Evolutionary conservation across 805 yeast species (phyloP).

Genomic region (Yamadazyma nakazawae): DNA sequence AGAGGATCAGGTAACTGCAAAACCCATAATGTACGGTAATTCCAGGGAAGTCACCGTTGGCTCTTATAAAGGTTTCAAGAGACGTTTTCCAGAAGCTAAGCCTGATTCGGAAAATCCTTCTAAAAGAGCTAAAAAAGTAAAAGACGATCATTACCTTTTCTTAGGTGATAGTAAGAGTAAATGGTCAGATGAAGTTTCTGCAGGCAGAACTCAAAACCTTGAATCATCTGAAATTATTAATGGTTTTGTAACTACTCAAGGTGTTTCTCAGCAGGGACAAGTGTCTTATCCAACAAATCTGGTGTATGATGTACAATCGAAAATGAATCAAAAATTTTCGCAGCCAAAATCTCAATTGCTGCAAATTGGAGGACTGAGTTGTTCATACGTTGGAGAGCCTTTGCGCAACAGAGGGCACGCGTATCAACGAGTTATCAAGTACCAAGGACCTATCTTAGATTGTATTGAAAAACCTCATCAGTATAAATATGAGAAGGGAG

Average conservation of each 20-base stretch:
- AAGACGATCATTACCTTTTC: neutral
- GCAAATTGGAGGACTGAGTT: neutral
- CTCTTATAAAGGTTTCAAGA: neutral
- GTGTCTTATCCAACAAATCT: neutral
- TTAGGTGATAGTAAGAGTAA: neutral
- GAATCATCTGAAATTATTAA: neutral
- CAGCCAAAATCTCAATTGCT: neutral
- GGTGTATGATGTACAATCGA: neutral
- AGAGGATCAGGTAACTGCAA: neutral
- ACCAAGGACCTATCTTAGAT: neutral
- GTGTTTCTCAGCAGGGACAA: neutral
- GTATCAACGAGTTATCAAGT: neutral
- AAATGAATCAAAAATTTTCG: neutral
- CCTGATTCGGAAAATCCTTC: neutral
- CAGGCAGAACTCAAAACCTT: neutral
- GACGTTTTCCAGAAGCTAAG: neutral
- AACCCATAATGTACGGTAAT: neutral
- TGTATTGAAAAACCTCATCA: neutral
- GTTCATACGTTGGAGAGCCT: neutral
- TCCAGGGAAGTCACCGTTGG: neutral
- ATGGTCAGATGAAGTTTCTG: neutral
- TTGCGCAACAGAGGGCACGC: neutral
- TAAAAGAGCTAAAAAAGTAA: neutral
- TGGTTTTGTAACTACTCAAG: neutral
- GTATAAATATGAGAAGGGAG: slow-evolving; percentile 1